A percentile compares a stretch with the other conserved stretches of the same genome.
Conservation (phyloP, 139 green algal genomes). For the Pseudopediastrum boryanum region DNA sequence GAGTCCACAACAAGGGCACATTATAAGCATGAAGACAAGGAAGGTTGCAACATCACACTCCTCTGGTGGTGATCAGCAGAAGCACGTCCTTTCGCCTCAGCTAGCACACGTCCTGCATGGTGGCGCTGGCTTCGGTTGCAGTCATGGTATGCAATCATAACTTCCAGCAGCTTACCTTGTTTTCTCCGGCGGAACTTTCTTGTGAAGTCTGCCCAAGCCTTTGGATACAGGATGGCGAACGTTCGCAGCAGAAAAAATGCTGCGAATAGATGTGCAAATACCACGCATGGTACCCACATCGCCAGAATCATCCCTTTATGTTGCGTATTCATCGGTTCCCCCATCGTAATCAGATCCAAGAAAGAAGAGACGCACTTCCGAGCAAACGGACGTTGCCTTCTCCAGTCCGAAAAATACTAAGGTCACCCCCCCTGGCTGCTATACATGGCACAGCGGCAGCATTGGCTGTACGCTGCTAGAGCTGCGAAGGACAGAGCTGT, state of each 20-base stretch:
- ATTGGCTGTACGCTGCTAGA: too few relatives aligned
- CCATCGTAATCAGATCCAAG: too few relatives aligned
- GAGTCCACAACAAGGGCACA: too few relatives aligned
- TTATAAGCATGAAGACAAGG: background rate
- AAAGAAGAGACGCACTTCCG: too few relatives aligned
- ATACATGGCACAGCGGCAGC: too few relatives aligned
- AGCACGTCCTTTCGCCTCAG: background rate
- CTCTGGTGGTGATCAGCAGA: background rate
- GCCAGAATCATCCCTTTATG: background rate
- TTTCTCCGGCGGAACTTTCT: background rate
- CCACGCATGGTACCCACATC: conserved; percentile 41
- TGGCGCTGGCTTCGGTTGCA: background rate
- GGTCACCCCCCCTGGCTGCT: too few relatives aligned
- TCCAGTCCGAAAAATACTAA: too few relatives aligned
- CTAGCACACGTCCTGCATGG: background rate
- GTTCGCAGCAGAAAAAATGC: conserved; percentile 32
- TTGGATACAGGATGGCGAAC: conserved; percentile 29
- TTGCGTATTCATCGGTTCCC: too few relatives aligned
- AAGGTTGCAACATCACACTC: background rate
- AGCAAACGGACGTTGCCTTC: too few relatives aligned
- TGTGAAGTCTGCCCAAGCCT: conserved; percentile 17
- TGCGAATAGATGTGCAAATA: conserved; percentile 45
- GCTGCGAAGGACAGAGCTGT: too few relatives aligned
- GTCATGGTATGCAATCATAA: background rate
- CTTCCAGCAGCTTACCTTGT: background rate